phyloP scores from a whole-genome alignment of 345 rosid genomes.

The Sonneratia alba region DNA sequence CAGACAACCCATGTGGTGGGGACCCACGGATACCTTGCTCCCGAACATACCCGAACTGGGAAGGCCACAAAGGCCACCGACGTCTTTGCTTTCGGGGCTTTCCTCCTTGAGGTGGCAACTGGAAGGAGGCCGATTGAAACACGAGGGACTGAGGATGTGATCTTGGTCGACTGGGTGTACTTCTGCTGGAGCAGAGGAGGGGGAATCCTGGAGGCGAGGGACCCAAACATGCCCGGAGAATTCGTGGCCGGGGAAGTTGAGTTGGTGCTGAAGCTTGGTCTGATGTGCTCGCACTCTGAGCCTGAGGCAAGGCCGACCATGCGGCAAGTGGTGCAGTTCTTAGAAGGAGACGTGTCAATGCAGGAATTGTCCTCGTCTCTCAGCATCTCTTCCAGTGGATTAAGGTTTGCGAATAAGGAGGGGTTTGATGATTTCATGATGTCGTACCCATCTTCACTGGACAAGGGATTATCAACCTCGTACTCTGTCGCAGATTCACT shows the following conservation, averaged over 20 bases:
- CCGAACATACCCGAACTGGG: conserved; percentile 32
- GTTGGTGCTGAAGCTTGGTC: conserved; percentile 32
- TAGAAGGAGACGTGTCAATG: conserved; percentile 1
- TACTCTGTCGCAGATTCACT: neutral
- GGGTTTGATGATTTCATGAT: neutral
- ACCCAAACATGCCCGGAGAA: conserved; percentile 20
- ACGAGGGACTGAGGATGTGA: conserved; percentile 9
- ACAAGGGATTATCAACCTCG: neutral
- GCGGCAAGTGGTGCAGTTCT: conserved; percentile 15
- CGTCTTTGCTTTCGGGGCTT: conserved; percentile 33
- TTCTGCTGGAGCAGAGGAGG: conserved; percentile 24
- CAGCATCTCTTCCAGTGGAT: neutral
- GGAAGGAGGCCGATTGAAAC: conserved; percentile 35
- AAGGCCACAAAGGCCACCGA: conserved; percentile 28
- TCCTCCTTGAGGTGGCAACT: conserved; percentile 39
- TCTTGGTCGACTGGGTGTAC: conserved; percentile 30
- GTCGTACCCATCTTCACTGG: conserved; percentile 1
- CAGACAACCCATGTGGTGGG: conserved; percentile 32
- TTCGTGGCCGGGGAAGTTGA: conserved; percentile 24
- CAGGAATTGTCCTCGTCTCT: neutral
- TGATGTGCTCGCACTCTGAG: conserved; percentile 27
- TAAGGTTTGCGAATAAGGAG: neutral
- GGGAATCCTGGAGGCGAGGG: conserved; percentile 21
- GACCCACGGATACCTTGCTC: conserved; percentile 44
- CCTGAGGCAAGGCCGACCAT: conserved; percentile 32